phyloP scores from a whole-genome alignment of 2,329 filamentous ascomycete genomes.

The Bertia moriformis region DNA sequence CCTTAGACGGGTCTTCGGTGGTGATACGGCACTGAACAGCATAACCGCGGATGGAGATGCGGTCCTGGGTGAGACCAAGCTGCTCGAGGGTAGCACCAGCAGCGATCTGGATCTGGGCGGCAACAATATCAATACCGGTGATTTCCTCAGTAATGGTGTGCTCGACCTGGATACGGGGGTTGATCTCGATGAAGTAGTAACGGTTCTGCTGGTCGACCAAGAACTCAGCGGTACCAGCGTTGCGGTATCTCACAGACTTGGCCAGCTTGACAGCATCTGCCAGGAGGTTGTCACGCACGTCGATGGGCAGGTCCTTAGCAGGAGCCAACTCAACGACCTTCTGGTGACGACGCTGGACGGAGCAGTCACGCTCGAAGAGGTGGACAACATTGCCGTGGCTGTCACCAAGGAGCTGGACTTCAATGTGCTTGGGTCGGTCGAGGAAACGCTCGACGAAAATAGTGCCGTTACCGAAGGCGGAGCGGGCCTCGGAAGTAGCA shows the following conservation, averaged over 20 bases:
- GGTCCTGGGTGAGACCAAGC: constrained; percentile 92
- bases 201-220: constrained; percentile 14
- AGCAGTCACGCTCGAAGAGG: constrained; percentile 27
- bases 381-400: constrained; percentile 17
- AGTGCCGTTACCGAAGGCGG: constrained; percentile 19
- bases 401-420: constrained; percentile 28
- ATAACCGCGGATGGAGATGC: constrained; percentile 88
- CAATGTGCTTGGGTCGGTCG: constrained; percentile 22
- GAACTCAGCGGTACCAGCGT: constrained; percentile 25
- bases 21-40: constrained; percentile 98
- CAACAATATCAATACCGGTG: constrained; percentile 95
- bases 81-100: constrained; percentile 86
- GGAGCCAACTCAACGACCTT: constrained; percentile 28
- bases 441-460: constrained; percentile 22
- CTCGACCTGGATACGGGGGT: constrained; percentile 26
- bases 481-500: constrained; percentile 17
- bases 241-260: constrained; percentile 14
- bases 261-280: constrained; percentile 15
- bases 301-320: constrained; percentile 10
- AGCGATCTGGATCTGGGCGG: constrained; percentile 96
- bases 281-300: constrained; percentile 14
- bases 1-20: constrained; percentile 82
- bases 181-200: constrained; percentile 30
- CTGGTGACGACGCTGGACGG: constrained; percentile 26
- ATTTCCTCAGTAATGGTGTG: constrained; percentile 37